Evolutionary conservation across 768 basidiomycete species (phyloP), one percentile per base, ranked within the genome.

Genomic region (Termitomyces sp.): DNA sequence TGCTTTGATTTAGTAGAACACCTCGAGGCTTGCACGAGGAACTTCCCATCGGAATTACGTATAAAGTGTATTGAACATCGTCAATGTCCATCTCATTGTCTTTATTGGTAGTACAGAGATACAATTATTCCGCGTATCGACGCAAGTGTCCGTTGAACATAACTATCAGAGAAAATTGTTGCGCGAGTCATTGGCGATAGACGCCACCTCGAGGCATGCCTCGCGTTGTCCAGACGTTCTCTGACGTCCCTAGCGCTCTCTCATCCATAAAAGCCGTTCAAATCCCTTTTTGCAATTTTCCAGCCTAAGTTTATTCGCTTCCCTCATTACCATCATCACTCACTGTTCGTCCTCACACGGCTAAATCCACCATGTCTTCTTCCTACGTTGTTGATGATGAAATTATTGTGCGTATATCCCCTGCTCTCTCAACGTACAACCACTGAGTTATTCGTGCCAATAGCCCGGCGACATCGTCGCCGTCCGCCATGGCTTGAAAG

Each of bases 391-490:
- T 69, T 48, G 44, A 69, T 48, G 70, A 78, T 5, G 77, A 78
- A 6, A 79, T 79, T 53, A 66, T 68, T 2, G 73, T 75, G 55
- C 35, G 43, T 49, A 33, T 14, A 58, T 26, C 36, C 14, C 32
- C 49, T 51, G 30, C 1, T 50, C 3, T 43, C 55, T 50, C 36
- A 10, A 59, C n/a, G 49, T 46, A 7, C 41, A 18, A 50, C 50
- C 43, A 18, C 38, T 38, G 53, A 44, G 48, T 10, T 52, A 53
- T 13, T 56, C 18, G 36, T 58, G 18, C 16, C 28, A 41, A 4
- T 46, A 91, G 88, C 82, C 89, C 56, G 91, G 91, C 61, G 91
- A 93, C 71, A 79, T 92, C 68, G 91, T 93, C 72, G 79, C 88
- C 57, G 86, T 93, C 67, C 80, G 84, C 67, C 81, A 89, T 68